A percentile compares a stretch with the other conserved stretches of the same genome.
Conservation (phyloP, 2,329 filamentous ascomycete genomes). For the Teratosphaeria zuluensis region DNA sequence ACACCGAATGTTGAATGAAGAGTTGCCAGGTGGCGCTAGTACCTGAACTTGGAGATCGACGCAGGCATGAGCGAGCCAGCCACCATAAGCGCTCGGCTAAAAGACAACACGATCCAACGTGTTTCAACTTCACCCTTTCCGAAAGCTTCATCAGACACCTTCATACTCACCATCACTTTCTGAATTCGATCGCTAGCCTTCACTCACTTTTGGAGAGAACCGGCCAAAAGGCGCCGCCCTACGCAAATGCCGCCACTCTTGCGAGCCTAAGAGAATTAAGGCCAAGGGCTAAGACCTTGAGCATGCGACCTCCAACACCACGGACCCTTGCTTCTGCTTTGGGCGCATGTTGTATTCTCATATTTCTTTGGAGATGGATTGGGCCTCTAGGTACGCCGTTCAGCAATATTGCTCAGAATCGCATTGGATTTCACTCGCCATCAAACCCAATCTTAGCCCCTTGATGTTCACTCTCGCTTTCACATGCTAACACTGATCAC, state of each 20-base stretch:
- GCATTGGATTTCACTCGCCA: background rate
- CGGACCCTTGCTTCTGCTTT: background rate
- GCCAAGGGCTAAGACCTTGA: background rate
- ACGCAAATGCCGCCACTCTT: background rate
- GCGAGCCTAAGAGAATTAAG: background rate
- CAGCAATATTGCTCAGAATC: background rate
- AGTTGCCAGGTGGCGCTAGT: background rate
- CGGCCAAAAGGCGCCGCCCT: no score
- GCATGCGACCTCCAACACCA: background rate
- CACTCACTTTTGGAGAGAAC: no score
- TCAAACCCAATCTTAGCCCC: no score
- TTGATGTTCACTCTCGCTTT: background rate
- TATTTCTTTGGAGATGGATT: background rate
- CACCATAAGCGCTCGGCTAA: background rate
- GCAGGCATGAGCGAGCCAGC: background rate
- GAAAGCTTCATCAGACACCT: background rate
- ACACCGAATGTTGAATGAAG: background rate
- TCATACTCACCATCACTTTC: no score
- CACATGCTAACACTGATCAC: background rate
- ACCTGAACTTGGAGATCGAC: background rate
- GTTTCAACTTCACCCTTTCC: background rate
- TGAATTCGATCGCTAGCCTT: no score
- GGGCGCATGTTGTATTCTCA: background rate
- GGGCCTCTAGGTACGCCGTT: background rate
- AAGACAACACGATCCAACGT: background rate